phyloP scores from a whole-genome alignment of 805 yeast species.

The Ogataea haglerorum region DNA sequence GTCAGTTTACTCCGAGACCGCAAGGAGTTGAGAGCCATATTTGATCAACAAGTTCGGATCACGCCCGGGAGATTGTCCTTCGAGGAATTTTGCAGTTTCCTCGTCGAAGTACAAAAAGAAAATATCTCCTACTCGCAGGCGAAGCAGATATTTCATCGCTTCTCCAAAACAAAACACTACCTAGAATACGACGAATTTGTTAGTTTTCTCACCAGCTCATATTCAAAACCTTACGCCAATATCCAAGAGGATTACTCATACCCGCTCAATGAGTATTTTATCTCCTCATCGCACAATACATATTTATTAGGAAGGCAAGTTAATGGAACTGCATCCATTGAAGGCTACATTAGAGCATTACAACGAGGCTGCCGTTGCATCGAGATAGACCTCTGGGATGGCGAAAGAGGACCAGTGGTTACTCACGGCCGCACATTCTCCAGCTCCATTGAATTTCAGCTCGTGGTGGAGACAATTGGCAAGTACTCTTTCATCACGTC shows the following conservation, averaged over 20 bases:
- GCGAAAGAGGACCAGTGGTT: slow-evolving; percentile 69
- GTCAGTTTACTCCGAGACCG: slow-evolving; percentile 66
- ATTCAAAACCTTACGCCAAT: slow-evolving; percentile 24
- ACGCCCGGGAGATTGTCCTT: slow-evolving; percentile 22
- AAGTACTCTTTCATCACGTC: slow-evolving; percentile 88
- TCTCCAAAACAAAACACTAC: slow-evolving; percentile 23
- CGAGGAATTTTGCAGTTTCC: slow-evolving; percentile 41
- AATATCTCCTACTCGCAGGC: slow-evolving; percentile 24
- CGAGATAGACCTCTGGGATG: slow-evolving; percentile 97
- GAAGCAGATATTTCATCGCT: slow-evolving; percentile 37
- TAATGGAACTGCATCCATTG: slow-evolving; percentile 83
- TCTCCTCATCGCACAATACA: slow-evolving; percentile 94
- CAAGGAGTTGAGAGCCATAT: slow-evolving; percentile 51
- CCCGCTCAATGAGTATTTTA: slow-evolving; percentile 82
- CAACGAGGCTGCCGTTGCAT: slow-evolving; percentile 92
- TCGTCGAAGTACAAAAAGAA: slow-evolving; percentile 48
- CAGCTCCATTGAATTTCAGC: slow-evolving; percentile 60
- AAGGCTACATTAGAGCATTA: slow-evolving; percentile 80
- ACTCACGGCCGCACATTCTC: slow-evolving; percentile 89
- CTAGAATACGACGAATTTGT: slow-evolving; percentile 29
- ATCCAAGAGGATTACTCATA: slow-evolving; percentile 42
- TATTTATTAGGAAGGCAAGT: slow-evolving; percentile 85
- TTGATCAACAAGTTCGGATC: slow-evolving; percentile 8
- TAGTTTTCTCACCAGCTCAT: slow-evolving; percentile 33
- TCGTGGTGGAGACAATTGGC: slow-evolving; percentile 68